Evolutionary conservation across 257 asterid genomes (phyloP).

Genomic region (Nicotiana sylvestris): DNA sequence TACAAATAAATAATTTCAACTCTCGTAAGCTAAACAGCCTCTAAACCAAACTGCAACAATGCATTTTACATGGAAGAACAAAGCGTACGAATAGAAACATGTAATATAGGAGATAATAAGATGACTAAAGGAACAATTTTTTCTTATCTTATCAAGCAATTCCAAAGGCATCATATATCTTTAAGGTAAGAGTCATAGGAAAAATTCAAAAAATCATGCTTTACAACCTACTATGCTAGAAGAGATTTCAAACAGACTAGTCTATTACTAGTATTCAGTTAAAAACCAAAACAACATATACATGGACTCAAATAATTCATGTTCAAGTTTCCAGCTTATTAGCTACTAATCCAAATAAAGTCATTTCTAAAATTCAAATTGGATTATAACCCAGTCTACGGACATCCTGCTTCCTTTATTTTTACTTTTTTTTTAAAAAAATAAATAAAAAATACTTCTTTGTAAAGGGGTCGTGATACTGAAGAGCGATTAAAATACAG

Average conservation of each 20-base stretch:
- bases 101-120: neutral
- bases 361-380: neutral
- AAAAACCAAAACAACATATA: neutral
- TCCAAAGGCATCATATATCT: neutral
- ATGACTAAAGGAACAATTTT: neutral
- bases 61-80: neutral
- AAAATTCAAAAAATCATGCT: neutral
- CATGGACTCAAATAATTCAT: neutral
- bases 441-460: neutral
- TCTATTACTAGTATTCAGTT: neutral
- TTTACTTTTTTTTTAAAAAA: too few relatives aligned
- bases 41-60: neutral
- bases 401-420: neutral
- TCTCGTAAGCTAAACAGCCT: neutral
- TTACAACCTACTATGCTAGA: neutral
- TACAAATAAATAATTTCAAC: conserved; percentile 8
- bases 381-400: neutral
- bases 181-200: neutral
- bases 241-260: neutral
- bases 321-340: neutral
- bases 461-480: too few relatives aligned
- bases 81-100: neutral
- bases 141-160: neutral
- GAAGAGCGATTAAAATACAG: neutral
- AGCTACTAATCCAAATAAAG: neutral